Percentiles rank a stretch among this genome's conserved stretches.
Evolutionary conservation across 2,329 filamentous ascomycete species (phyloP).

Genomic region (Scytalidium sp.): DNA sequence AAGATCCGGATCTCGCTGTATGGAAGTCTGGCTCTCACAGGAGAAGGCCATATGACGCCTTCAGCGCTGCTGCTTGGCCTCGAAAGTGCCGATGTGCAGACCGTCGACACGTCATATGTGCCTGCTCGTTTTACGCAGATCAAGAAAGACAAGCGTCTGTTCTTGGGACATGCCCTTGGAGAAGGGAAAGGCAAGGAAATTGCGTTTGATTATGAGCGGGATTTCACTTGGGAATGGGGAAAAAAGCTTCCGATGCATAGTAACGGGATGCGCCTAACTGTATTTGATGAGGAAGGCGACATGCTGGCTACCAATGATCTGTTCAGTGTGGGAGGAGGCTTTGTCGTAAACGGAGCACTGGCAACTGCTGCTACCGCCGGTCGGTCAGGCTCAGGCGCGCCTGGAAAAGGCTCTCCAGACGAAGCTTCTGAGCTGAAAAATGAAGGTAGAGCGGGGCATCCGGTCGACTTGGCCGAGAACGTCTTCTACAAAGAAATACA

Average conservation of each 20-base stretch:
- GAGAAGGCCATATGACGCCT: constrained; percentile 50
- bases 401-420: constrained; percentile 9
- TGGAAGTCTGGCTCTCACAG: constrained; percentile 47
- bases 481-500: constrained; percentile 50
- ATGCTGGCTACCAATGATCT: constrained; percentile 47
- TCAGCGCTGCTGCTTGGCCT: constrained; percentile 47
- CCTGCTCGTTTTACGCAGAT: constrained; percentile 43
- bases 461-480: constrained; percentile 48
- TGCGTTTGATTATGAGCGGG: constrained; percentile 45
- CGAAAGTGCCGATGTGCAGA: constrained; percentile 46
- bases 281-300: constrained; percentile 43
- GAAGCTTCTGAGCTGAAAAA: constrained; percentile 14
- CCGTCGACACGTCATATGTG: constrained; percentile 46
- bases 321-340: constrained; percentile 50
- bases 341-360: constrained; percentile 48
- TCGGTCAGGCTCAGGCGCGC: constrained; percentile 1
- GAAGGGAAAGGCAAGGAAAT: constrained; percentile 41
- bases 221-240: constrained; percentile 50
- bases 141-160: constrained; percentile 41
- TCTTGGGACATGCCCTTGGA: constrained; percentile 38
- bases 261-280: constrained; percentile 50
- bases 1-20: constrained; percentile 47
- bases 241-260: constrained; percentile 49
- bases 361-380: constrained; percentile 34
- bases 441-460: constrained; percentile 28